Conservation (phyloP, 805 yeast genomes). For the Candida ipomoeae region DNA sequence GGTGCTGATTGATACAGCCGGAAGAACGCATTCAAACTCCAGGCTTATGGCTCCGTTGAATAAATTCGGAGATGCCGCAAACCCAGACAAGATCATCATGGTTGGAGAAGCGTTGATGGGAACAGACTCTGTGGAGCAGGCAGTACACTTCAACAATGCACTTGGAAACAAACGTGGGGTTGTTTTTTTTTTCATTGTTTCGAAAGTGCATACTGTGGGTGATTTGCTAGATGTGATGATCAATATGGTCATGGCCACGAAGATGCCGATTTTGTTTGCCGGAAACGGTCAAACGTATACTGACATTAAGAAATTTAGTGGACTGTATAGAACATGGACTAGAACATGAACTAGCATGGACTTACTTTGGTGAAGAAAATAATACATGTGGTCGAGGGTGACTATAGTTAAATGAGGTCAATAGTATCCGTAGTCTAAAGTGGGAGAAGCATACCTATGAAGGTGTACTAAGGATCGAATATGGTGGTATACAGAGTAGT, state of each 20-base stretch:
- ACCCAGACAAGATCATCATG: conserved; percentile 96
- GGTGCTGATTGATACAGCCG: conserved; percentile 94
- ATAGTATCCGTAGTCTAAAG: no score
- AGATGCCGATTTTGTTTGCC: conserved; percentile 90
- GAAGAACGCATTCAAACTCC: conserved; percentile 93
- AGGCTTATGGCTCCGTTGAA: conserved; percentile 93
- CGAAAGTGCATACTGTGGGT: conserved; percentile 97
- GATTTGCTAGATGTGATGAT: conserved; percentile 95
- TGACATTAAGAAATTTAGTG: conserved; percentile 57
- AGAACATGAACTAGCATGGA: no score
- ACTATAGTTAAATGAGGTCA: no score
- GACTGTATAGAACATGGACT: no score
- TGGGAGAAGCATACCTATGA: no score
- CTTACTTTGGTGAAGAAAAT: no score
- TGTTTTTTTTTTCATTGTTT: conserved; percentile 79
- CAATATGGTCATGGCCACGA: conserved; percentile 94
- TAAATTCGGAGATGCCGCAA: conserved; percentile 91
- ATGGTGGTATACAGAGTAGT: no score
- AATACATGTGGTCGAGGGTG: no score
- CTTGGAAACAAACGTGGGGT: conserved; percentile 78
- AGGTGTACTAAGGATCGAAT: no score
- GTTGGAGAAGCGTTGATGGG: conserved; percentile 98
- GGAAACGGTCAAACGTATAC: conserved; percentile 98
- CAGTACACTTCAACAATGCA: conserved; percentile 86
- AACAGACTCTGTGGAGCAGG: conserved; percentile 94